Conservation (phyloP, 2,329 filamentous ascomycete genomes). For the Cadophora malorum region DNA sequence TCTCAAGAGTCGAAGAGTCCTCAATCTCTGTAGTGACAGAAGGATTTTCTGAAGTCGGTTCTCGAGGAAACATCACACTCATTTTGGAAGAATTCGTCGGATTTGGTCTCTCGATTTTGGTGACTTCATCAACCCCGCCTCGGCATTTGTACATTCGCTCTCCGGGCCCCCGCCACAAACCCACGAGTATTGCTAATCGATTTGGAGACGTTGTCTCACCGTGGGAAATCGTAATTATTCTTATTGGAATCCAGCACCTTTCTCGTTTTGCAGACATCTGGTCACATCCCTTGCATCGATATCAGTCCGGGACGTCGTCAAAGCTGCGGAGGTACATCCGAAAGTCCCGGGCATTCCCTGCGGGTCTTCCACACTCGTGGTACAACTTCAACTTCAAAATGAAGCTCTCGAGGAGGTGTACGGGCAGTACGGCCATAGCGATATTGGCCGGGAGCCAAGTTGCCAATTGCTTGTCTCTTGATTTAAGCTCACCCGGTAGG, state of each 20-base stretch:
- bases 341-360: slow-evolving; percentile 15
- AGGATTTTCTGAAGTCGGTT: not conserved
- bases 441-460: slow-evolving; percentile 29
- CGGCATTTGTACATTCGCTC: slow-evolving; percentile 11
- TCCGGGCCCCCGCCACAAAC: slow-evolving; percentile 1
- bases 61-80: slow-evolving; percentile 4
- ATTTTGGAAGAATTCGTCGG: slow-evolving; percentile 1
- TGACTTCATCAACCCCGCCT: slow-evolving; percentile 20
- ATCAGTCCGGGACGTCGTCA: not conserved
- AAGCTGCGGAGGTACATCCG: not conserved
- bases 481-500: slow-evolving; percentile 40
- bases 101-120: not conserved
- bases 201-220: not conserved
- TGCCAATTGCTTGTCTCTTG: slow-evolving; percentile 35
- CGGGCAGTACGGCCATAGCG: slow-evolving; percentile 24
- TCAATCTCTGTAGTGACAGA: not conserved
- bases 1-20: not conserved
- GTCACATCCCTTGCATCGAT: not conserved
- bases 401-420: slow-evolving; percentile 21
- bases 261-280: not conserved
- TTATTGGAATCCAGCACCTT: not conserved
- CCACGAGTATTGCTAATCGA: slow-evolving; percentile 8
- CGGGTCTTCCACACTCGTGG: not conserved
- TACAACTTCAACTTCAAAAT: slow-evolving; percentile 23
- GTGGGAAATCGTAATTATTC: not conserved